Evolutionary conservation across 148 eudicot species (phyloP).

Genomic region (Rhododendron ovatum): DNA sequence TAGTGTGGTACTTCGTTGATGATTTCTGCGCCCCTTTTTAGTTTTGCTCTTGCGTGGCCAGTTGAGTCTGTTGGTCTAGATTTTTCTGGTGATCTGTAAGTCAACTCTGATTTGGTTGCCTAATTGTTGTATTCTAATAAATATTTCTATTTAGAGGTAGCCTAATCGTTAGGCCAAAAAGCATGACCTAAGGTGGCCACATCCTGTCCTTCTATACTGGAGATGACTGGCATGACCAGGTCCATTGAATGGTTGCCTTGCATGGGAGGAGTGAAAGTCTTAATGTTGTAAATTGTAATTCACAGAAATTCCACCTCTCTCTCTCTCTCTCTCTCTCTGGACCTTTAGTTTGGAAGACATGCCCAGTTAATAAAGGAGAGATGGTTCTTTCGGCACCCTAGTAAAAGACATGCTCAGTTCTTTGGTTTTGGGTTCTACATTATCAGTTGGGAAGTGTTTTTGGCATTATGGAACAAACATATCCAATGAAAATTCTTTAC

Average conservation of each 20-base stretch:
- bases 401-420: not conserved
- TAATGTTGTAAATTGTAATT: not conserved
- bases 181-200: not conserved
- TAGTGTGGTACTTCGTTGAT: not conserved
- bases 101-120: not conserved
- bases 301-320: not conserved
- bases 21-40: not conserved
- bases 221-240: not conserved
- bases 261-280: not conserved
- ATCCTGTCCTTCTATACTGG: not conserved
- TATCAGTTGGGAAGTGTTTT: not conserved
- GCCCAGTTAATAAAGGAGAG: not conserved
- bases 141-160: too few relatives aligned
- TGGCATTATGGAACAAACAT: not conserved
- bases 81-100: not conserved
- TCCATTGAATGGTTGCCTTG: not conserved
- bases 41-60: not conserved
- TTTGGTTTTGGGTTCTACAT: not conserved
- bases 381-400: not conserved
- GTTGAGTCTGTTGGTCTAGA: not conserved
- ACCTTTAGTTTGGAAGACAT: not conserved
- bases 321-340: not conserved
- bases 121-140: not conserved
- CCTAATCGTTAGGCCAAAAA: not conserved
- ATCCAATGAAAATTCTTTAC: not conserved